Evolutionary conservation across 192 early-diverging fungal genomes (phyloP).

Genomic region (Oehlia diaphana): DNA sequence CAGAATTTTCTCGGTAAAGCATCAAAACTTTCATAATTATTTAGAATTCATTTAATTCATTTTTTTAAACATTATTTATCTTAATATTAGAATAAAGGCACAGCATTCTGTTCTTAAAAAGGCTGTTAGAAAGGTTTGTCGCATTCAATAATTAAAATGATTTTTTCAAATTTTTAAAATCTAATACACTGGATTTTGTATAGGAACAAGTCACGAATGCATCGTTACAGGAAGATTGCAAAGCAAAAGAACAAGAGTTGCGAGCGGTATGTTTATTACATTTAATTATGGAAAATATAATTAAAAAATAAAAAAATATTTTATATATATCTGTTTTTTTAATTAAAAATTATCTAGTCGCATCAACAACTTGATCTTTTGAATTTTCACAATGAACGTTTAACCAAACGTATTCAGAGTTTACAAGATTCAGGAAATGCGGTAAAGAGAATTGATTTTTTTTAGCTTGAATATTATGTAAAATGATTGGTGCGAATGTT

Average conservation of each 20-base stretch:
- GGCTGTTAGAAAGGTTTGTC: conserved; percentile 52
- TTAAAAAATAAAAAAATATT: not conserved
- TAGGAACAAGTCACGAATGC: conserved; percentile 59
- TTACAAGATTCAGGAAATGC: conserved; percentile 46
- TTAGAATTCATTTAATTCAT: not conserved
- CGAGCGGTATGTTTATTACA: conserved; percentile 43
- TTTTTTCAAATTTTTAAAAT: not conserved
- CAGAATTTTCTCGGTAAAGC: conserved; percentile 54
- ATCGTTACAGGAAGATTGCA: conserved; percentile 48
- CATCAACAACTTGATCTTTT: conserved; percentile 57
- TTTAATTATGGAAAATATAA: not conserved
- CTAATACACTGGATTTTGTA: not conserved
- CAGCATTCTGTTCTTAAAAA: conserved; percentile 61
- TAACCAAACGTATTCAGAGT: conserved; percentile 58
- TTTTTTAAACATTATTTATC: not conserved
- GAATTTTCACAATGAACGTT: conserved; percentile 57
- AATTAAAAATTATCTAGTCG: conserved; percentile 29
- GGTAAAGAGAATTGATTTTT: conserved; percentile 22
- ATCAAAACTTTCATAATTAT: not conserved
- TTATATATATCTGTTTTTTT: not conserved
- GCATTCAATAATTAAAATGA: not conserved
- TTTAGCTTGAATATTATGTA: not conserved
- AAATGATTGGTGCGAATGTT: not conserved
- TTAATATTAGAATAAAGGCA: conserved; percentile 51
- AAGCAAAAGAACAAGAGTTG: conserved; percentile 59